These are phyloP conservation scores for Corynespora cassiicola DNA, from an alignment of 2,329 filamentous ascomycete genomes.

Conservation along the genomic window DNA sequence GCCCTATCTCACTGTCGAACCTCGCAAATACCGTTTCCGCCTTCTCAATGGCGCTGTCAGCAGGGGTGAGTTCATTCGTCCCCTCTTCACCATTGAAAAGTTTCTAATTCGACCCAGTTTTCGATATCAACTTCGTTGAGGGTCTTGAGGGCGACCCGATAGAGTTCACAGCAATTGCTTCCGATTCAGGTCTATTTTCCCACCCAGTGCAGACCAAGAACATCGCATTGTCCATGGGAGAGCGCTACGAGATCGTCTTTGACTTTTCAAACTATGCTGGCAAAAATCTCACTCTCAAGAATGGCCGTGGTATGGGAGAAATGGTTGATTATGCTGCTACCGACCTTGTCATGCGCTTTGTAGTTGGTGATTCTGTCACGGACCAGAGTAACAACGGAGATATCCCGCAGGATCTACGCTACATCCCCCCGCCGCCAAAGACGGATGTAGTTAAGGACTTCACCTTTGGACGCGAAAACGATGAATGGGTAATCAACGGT, in stretches of 20 bases:
- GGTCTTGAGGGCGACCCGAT: slow-evolving; percentile 37
- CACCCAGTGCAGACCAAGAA: slow-evolving; percentile 51
- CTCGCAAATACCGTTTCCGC: slow-evolving; percentile 65
- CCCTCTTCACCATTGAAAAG: too few species aligned
- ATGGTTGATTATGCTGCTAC: slow-evolving; percentile 60
- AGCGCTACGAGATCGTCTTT: slow-evolving; percentile 65
- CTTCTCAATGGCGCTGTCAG: slow-evolving; percentile 53
- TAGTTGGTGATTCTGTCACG: slow-evolving; percentile 49
- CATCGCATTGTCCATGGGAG: slow-evolving; percentile 61
- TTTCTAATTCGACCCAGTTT: too few species aligned
- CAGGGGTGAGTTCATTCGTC: slow-evolving; percentile 18
- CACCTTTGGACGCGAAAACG: slow-evolving; percentile 34
- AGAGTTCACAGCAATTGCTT: slow-evolving; percentile 61
- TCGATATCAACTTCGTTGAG: slow-evolving; percentile 55
- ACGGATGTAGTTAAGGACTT: slow-evolving; percentile 31
- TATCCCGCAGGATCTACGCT: slow-evolving; percentile 31
- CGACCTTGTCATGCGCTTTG: slow-evolving; percentile 47
- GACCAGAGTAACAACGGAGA: slow-evolving; percentile 29
- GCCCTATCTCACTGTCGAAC: slow-evolving; percentile 64
- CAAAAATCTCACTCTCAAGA: slow-evolving; percentile 56
- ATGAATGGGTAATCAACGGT: slow-evolving; percentile 43
- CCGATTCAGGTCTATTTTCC: slow-evolving; percentile 58
- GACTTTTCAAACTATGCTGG: slow-evolving; percentile 60
- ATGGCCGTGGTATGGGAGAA: slow-evolving; percentile 50
- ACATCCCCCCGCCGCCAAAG: slow-evolving; percentile 30